These are phyloP conservation scores for Boechera divaricarpa DNA, from an alignment of 345 rosid genomes.

Conservation along the genomic window DNA sequence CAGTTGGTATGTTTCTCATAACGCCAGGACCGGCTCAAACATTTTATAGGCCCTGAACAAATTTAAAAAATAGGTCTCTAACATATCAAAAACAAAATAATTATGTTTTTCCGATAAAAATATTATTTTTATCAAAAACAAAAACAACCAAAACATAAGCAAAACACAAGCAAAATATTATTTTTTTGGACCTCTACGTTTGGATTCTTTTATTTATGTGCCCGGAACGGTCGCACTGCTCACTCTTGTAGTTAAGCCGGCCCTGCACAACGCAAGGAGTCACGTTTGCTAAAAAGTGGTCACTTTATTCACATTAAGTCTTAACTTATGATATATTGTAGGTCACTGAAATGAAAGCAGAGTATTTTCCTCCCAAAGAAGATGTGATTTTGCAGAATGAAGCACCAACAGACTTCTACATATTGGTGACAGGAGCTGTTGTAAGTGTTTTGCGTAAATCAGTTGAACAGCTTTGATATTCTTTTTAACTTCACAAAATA, in stretches of 20 bases:
- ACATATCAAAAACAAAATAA: too few relatives aligned
- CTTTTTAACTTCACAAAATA: background rate
- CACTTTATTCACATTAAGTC: background rate
- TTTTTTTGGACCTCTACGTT: too few relatives aligned
- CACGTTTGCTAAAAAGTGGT: background rate
- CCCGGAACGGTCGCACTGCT: too few relatives aligned
- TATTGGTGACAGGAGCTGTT: conserved; percentile 82
- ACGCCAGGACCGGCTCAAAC: too few relatives aligned
- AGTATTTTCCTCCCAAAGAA: conserved; percentile 93
- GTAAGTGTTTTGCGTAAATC: conserved; percentile 46
- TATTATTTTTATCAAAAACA: too few relatives aligned
- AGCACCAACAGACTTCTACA: conserved; percentile 88
- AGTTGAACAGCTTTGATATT: background rate
- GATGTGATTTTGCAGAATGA: conserved; percentile 92
- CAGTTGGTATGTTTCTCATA: conserved; percentile 65
- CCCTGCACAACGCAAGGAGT: background rate
- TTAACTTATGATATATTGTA: conserved; percentile 11
- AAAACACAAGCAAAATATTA: too few relatives aligned
- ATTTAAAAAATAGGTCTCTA: too few relatives aligned
- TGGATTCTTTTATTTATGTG: too few relatives aligned
- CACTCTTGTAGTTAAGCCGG: too few relatives aligned
- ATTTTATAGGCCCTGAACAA: too few relatives aligned
- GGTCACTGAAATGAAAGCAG: conserved; percentile 94
- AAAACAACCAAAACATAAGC: too few relatives aligned
- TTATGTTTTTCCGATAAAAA: too few relatives aligned